phyloP scores from a whole-genome alignment of 2,329 filamentous ascomycete species.

The Herpotrichia juniperi region DNA sequence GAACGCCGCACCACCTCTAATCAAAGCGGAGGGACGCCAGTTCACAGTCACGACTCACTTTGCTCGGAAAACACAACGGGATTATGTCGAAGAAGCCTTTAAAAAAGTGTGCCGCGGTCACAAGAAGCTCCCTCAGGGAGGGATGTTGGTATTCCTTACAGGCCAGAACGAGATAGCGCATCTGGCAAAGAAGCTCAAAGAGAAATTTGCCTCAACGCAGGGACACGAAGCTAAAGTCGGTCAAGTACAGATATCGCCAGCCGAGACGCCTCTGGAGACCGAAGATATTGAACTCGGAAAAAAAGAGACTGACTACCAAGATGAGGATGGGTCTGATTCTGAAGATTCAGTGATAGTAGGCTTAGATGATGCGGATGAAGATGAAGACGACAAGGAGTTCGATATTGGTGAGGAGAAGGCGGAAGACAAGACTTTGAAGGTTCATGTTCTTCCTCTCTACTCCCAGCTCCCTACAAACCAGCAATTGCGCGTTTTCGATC shows the following conservation, averaged over 20 bases:
- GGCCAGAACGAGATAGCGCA: slow-evolving; percentile 89
- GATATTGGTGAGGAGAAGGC: slow-evolving; percentile 69
- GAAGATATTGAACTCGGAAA: slow-evolving; percentile 86
- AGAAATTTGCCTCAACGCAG: slow-evolving; percentile 64
- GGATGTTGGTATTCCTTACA: slow-evolving; percentile 92
- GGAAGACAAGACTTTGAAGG: slow-evolving; percentile 65
- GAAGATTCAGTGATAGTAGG: slow-evolving; percentile 67
- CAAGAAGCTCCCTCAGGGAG: slow-evolving; percentile 85
- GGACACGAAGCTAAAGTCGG: slow-evolving; percentile 59
- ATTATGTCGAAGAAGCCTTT: slow-evolving; percentile 91
- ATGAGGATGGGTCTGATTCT: slow-evolving; percentile 56
- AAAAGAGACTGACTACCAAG: slow-evolving; percentile 45
- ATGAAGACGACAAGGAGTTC: slow-evolving; percentile 66
- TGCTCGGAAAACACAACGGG: slow-evolving; percentile 77
- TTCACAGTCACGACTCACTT: slow-evolving; percentile 92
- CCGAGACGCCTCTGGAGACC: slow-evolving; percentile 77
- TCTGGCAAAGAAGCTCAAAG: slow-evolving; percentile 79
- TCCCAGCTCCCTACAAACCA: slow-evolving; percentile 89
- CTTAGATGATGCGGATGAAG: slow-evolving; percentile 60
- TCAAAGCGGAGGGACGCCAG: slow-evolving; percentile 90
- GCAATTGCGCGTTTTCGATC: slow-evolving; percentile 88
- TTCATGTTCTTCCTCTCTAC: slow-evolving; percentile 92
- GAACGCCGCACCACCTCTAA: slow-evolving; percentile 73
- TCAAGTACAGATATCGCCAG: slow-evolving; percentile 76
- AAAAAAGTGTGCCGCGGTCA: slow-evolving; percentile 87